Evolutionary conservation across 2,329 filamentous ascomycete species (phyloP), one percentile per base, ranked within the genome.

Genomic region (Plectosphaerella sp.): DNA sequence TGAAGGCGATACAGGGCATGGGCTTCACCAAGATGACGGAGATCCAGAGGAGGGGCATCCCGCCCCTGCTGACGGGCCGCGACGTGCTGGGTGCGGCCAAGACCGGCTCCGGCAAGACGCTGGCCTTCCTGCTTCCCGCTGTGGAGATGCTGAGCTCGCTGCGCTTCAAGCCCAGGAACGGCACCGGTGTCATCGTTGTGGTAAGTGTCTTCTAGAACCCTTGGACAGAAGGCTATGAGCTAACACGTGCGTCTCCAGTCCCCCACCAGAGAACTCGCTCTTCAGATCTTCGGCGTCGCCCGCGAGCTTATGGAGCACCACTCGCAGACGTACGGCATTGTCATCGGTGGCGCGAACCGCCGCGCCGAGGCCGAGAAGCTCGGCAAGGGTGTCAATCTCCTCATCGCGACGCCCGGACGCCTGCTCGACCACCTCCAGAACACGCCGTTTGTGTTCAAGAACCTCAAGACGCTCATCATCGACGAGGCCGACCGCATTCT

Each of bases 401-500:
- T 99, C 42, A 94, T 99, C 59, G 93, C 93, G 6, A 99, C 94
- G 0, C 93, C 94, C 2, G 94, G 94, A 18, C 84, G 94, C 52
- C 78, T 99, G 52, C 83, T 99, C 16, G 94, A 99, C 74, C 93
- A 99, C 66, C 77, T 99, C 42, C 89, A 94, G 69, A 96, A 93
- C 67, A 97, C 94, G 0, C 87, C 88, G 18, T 97, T 97, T 59
- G 76, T 86, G 41, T 96, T 90, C 80, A 96, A 96, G 78, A 96
- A 97, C 70, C 73, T 96, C 61, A 91, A 92, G 70, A 89, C 91
- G 1, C 78, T 99, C 36, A 83, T 99, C 59, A 97, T 97, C 60
- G 94, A 99, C 63, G 94, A 99, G 73, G 94, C 94, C 16, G 94
- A 99, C 68, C 87, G 94, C 47, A 97, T 99, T 57, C 76, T 99